Evolutionary conservation across 345 rosid species (phyloP).

Genomic region (Pseudoturritis turrita): DNA sequence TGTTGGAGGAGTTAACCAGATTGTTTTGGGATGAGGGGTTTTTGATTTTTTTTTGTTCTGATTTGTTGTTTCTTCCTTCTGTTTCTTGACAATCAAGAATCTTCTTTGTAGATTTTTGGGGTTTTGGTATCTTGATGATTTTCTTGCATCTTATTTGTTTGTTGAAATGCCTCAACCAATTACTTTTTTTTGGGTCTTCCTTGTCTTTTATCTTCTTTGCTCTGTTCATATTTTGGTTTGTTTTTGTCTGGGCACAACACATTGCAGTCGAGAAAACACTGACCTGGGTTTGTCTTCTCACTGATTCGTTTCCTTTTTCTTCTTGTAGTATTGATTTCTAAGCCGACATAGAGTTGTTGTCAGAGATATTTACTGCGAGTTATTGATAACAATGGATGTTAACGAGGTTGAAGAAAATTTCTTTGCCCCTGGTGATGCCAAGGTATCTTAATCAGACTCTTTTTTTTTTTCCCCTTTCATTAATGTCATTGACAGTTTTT

Average conservation of each 20-base stretch:
- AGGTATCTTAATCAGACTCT: constrained; percentile 46
- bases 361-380: constrained; percentile 30
- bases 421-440: constrained; percentile 88
- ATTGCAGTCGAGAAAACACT: background rate
- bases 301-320: background rate
- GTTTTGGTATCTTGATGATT: constrained; percentile 9
- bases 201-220: background rate
- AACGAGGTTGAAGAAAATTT: constrained; percentile 83
- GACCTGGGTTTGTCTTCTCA: background rate
- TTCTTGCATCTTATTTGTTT: constrained; percentile 24
- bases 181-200: background rate
- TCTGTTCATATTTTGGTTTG: background rate
- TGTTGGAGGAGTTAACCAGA: background rate
- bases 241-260: background rate
- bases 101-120: background rate
- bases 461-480: background rate
- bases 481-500: background rate
- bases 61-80: constrained; percentile 10
- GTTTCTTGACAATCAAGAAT: constrained; percentile 21
- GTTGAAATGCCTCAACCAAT: constrained; percentile 38
- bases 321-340: constrained; percentile 22
- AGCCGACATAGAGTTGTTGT: constrained; percentile 38
- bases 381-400: constrained; percentile 56
- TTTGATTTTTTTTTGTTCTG: background rate
- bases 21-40: background rate